These are phyloP conservation scores for Fraxinus floribunda DNA, from an alignment of 305 asterid species.

Conservation along the genomic window DNA sequence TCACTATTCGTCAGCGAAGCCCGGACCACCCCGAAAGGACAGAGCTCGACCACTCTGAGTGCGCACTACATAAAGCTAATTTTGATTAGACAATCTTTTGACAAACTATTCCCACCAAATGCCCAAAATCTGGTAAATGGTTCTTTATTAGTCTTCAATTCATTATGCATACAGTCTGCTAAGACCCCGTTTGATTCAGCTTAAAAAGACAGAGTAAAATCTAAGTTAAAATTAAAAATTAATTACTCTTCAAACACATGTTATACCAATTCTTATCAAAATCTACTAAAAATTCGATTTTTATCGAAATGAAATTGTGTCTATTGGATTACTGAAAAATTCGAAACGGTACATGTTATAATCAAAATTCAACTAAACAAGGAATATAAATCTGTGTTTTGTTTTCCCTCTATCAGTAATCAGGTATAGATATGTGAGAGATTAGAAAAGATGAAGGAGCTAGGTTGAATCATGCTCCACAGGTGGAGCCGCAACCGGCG, in stretches of 20 bases:
- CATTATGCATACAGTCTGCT: background rate
- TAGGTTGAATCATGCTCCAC: slow-evolving; percentile 11
- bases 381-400: background rate
- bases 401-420: background rate
- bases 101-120: background rate
- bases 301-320: background rate
- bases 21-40: too few relatives aligned
- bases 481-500: slow-evolving; percentile 11
- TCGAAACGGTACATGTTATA: background rate
- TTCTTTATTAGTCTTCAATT: too few relatives aligned
- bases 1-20: too few relatives aligned
- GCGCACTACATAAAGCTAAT: background rate
- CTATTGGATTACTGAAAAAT: background rate
- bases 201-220: background rate
- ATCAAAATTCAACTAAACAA: background rate
- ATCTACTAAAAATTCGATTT: background rate
- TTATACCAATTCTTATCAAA: too few relatives aligned
- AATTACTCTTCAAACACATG: background rate
- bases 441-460: background rate
- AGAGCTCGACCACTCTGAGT: too few relatives aligned
- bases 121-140: background rate
- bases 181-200: too few relatives aligned
- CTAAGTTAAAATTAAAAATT: background rate
- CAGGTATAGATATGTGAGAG: background rate
- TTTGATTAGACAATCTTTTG: background rate